phyloP scores from a whole-genome alignment of 768 basidiomycete genomes.

The Sistotremastrum suecicum region DNA sequence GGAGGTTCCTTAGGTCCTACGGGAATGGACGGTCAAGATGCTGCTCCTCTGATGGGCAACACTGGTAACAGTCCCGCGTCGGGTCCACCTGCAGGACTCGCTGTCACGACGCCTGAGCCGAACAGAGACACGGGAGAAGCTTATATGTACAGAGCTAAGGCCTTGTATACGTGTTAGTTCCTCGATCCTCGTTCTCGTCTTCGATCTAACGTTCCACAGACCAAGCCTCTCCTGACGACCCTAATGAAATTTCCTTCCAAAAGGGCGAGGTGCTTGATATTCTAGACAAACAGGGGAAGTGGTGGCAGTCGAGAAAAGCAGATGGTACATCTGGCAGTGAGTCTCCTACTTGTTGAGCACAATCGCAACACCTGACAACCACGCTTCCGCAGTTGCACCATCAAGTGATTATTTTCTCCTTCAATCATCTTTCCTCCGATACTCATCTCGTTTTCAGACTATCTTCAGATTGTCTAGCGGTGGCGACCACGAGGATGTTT shows the following conservation, averaged over 20 bases:
- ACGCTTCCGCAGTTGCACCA: too few species aligned
- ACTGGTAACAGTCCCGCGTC: constrained; percentile 1
- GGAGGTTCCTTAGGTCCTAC: too few species aligned
- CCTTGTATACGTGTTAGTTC: constrained; percentile 73
- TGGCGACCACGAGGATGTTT: too few species aligned
- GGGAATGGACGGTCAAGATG: constrained; percentile 9
- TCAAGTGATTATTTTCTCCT: too few species aligned
- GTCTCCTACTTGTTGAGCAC: constrained; percentile 16
- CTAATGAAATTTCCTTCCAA: constrained; percentile 86
- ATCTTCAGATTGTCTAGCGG: too few species aligned
- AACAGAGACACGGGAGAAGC: constrained; percentile 19
- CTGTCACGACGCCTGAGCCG: constrained; percentile 10
- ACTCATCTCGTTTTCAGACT: too few species aligned
- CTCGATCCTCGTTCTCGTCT: constrained; percentile 5
- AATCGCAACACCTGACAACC: too few species aligned
- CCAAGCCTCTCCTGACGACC: constrained; percentile 85
- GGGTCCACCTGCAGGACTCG: constrained; percentile 15
- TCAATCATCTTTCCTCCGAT: too few species aligned
- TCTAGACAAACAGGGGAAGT: constrained; percentile 82
- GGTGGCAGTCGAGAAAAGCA: constrained; percentile 79
- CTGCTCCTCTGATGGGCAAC: constrained; percentile 8
- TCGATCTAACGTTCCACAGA: constrained; percentile 36
- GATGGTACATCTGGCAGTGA: constrained; percentile 70
- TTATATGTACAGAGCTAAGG: constrained; percentile 69
- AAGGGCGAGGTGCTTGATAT: constrained; percentile 92